Conservation (phyloP, 2,329 filamentous ascomycete species). For the Ophiocordyceps camponoti-saundersi region DNA sequence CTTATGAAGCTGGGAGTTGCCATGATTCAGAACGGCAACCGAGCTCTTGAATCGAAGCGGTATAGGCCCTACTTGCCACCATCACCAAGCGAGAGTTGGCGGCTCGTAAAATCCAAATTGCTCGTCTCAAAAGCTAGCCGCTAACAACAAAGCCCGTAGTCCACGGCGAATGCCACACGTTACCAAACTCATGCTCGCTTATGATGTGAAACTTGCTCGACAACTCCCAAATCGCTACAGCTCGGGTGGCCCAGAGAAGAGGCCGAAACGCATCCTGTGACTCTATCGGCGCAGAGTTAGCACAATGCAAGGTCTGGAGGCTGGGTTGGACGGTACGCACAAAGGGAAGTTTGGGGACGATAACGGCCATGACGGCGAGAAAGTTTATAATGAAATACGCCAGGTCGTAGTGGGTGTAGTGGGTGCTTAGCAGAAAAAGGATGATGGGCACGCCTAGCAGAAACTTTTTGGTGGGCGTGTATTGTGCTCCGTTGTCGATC, state of each 20-base stretch:
- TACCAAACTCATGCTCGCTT: constrained; percentile 17
- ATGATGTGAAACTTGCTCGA: constrained; percentile 11
- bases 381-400: constrained; percentile 97
- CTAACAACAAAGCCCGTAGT: constrained; percentile 8
- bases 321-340: too few species aligned
- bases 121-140: constrained; percentile 9
- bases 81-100: neutral
- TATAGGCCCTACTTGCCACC: neutral
- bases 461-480: constrained; percentile 98
- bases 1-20: too few species aligned
- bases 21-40: too few species aligned
- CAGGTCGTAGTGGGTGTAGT: constrained; percentile 96
- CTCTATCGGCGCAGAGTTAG: constrained; percentile 29
- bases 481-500: constrained; percentile 97
- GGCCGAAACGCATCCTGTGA: constrained; percentile 60
- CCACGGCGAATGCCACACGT: constrained; percentile 10
- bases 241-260: constrained; percentile 54
- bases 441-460: constrained; percentile 85
- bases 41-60: too few species aligned
- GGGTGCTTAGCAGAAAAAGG: constrained; percentile 89
- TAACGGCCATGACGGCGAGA: constrained; percentile 75
- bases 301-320: too few species aligned
- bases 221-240: constrained; percentile 18
- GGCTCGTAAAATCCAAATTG: constrained; percentile 10
- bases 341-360: constrained; percentile 91